Evolutionary conservation across 1,139 yeast species (phyloP).

Genomic region (Meyerozyma smithsonii): DNA sequence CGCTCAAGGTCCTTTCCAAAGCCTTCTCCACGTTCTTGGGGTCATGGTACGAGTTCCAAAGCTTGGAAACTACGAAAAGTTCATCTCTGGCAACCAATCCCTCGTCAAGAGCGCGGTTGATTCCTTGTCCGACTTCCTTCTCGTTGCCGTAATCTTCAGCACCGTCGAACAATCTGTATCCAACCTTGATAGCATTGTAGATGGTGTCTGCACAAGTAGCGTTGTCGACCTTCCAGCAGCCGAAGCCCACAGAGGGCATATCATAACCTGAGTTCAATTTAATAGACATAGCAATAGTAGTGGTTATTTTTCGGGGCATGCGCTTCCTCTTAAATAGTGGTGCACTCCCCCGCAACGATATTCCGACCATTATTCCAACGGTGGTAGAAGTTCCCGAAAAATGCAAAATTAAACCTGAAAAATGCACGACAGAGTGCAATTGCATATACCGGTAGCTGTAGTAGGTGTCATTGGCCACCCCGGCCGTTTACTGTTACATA

Average conservation of each 20-base stretch:
- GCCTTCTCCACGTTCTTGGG: constrained; percentile 56
- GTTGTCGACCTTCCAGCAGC: constrained; percentile 64
- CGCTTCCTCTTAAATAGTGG: constrained; percentile 2
- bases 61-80: constrained; percentile 68
- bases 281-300: constrained; percentile 25
- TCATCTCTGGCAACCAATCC: constrained; percentile 71
- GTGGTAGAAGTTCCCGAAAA: background rate
- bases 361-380: background rate
- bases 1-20: constrained; percentile 57
- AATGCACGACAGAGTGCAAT: too few species aligned
- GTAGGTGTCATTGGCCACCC: too few species aligned
- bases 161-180: constrained; percentile 73
- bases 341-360: background rate
- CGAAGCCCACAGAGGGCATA: constrained; percentile 64
- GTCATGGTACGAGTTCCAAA: constrained; percentile 78
- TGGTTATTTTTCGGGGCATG: background rate
- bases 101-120: constrained; percentile 58
- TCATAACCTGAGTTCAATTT: constrained; percentile 55
- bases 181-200: constrained; percentile 63
- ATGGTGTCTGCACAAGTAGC: constrained; percentile 54
- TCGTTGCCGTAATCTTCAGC: constrained; percentile 80
- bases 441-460: too few species aligned
- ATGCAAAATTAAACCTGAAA: background rate
- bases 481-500: too few species aligned
- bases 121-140: constrained; percentile 67